These are phyloP conservation scores for Pyrrhoderma lamaoense DNA, from an alignment of 1,284 basidiomycete genomes.

Conservation along the genomic window DNA sequence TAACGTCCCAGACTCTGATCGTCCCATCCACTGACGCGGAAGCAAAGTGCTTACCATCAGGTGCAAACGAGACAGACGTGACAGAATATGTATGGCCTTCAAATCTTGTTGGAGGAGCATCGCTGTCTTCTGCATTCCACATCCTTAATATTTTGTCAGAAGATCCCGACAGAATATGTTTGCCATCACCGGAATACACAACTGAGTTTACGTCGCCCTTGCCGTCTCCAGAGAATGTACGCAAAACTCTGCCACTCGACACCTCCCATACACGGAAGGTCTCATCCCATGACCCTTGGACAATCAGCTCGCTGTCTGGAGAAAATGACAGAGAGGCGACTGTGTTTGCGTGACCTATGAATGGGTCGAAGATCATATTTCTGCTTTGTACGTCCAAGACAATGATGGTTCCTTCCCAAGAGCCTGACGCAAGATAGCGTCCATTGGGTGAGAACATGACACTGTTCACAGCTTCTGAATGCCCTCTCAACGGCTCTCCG, in stretches of 20 bases:
- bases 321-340: no score
- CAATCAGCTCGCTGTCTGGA: no score
- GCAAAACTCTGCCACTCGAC: neutral
- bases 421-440: neutral
- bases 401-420: neutral
- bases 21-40: constrained; percentile 1
- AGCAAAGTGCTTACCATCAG: neutral
- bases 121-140: constrained; percentile 62
- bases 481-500: neutral
- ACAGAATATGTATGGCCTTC: constrained; percentile 49
- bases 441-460: constrained; percentile 1
- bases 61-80: neutral
- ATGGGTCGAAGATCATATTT: neutral
- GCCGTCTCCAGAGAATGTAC: neutral
- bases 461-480: neutral
- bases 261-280: no score
- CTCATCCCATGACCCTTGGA: no score
- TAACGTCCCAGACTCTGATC: no score
- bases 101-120: constrained; percentile 52
- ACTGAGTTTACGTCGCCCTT: neutral
- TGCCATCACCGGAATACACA: constrained; percentile 1
- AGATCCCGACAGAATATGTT: constrained; percentile 70
- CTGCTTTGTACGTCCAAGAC: neutral
- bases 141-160: constrained; percentile 74
- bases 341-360: no score